A percentile compares a stretch with the other conserved stretches of the same genome.
Evolutionary conservation across 495 filamentous ascomycete species (phyloP).

Genomic region (Durotheca rogersii): DNA sequence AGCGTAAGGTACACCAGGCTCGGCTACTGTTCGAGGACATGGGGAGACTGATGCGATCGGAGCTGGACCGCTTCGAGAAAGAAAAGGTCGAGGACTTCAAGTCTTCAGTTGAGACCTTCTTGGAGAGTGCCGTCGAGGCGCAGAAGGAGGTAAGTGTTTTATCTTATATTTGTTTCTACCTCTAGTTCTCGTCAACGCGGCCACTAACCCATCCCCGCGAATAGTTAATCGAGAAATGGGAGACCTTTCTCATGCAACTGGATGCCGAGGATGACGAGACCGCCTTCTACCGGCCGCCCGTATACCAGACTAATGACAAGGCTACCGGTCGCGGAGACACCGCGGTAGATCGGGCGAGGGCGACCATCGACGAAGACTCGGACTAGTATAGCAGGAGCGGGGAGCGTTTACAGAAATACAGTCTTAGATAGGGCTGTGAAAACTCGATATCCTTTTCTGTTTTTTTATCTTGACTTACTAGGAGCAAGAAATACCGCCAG

Average conservation of each 20-base stretch:
- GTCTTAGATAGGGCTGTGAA: constrained; percentile 1
- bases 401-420: constrained; percentile 22
- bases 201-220: background rate
- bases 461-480: too few species aligned
- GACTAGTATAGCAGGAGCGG: constrained; percentile 39
- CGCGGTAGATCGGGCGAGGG: constrained; percentile 51
- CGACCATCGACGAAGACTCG: constrained; percentile 54
- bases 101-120: constrained; percentile 92
- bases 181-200: constrained; percentile 24
- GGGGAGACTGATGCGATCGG: constrained; percentile 85
- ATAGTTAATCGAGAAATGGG: constrained; percentile 97
- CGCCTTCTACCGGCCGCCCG: constrained; percentile 68
- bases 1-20: constrained; percentile 89
- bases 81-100: constrained; percentile 99
- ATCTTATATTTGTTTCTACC: background rate
- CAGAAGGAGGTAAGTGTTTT: constrained; percentile 83
- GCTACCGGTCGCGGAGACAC: constrained; percentile 45
- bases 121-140: constrained; percentile 94
- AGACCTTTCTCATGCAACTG: constrained; percentile 93
- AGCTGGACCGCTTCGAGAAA: constrained; percentile 90
- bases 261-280: constrained; percentile 89
- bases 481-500: too few species aligned
- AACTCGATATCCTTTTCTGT: constrained; percentile 29
- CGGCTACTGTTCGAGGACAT: constrained; percentile 94
- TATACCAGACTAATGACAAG: constrained; percentile 44